These are phyloP conservation scores for Penicillium sp. DNA, from an alignment of 2,329 filamentous ascomycete genomes.

Conservation along the genomic window DNA sequence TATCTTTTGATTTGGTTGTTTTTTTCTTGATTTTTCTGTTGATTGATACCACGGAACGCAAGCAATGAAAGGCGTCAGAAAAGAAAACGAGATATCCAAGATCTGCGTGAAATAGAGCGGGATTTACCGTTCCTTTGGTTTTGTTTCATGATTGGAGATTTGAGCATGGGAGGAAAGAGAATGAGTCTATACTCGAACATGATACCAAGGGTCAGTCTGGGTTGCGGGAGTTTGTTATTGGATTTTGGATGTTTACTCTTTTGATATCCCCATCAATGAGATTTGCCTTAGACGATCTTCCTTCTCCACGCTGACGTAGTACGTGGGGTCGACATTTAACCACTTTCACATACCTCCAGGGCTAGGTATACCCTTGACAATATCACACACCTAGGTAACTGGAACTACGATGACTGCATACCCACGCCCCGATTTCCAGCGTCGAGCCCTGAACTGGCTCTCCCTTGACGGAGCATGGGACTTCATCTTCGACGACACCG, in stretches of 20 bases:
- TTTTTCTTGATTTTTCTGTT: conserved; percentile 12
- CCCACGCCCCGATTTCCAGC: conserved; percentile 61
- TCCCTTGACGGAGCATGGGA: conserved; percentile 60
- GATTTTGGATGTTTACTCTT: conserved; percentile 18
- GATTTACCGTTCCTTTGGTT: conserved; percentile 9
- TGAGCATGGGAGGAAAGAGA: conserved; percentile 1
- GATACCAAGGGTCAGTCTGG: conserved; percentile 1
- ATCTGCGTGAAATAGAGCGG: conserved; percentile 22
- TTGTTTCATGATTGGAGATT: background rate
- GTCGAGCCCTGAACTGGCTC: conserved; percentile 52
- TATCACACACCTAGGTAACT: background rate
- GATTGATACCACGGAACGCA: conserved; percentile 30
- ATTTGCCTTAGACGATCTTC: conserved; percentile 17
- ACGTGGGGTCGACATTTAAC: conserved; percentile 17
- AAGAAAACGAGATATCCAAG: conserved; percentile 30
- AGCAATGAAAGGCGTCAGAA: conserved; percentile 28
- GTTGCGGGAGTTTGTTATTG: conserved; percentile 10
- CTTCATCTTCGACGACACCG: conserved; percentile 61
- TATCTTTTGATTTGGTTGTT: conserved; percentile 25
- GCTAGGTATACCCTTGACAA: too few relatives aligned
- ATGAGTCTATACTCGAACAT: conserved; percentile 1
- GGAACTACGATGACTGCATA: conserved; percentile 27
- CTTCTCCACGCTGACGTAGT: conserved; percentile 13
- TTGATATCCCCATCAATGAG: conserved; percentile 27
- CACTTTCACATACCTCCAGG: background rate